Evolutionary conservation across 768 basidiomycete genomes (phyloP).

Genomic region (Leccinum olivaceopallidum): DNA sequence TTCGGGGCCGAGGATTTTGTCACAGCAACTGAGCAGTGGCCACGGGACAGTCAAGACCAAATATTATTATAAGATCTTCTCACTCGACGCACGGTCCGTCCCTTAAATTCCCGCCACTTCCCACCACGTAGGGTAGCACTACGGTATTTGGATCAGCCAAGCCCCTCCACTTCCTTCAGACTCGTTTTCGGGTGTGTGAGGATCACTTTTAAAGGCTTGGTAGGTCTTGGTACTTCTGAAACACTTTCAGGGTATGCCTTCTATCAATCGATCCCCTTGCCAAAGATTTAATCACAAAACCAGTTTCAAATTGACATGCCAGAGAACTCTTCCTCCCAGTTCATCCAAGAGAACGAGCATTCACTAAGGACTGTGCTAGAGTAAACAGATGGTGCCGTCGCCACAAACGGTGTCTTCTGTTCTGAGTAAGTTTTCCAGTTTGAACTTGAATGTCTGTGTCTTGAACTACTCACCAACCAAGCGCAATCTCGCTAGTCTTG

Average conservation of each 20-base stretch:
- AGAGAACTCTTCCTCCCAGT: background rate
- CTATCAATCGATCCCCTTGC: constrained; percentile 1
- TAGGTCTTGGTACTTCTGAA: constrained; percentile 1
- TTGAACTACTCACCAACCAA: background rate
- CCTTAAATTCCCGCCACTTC: background rate
- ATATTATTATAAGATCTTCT: background rate
- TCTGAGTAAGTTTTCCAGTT: constrained; percentile 16
- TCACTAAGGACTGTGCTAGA: background rate
- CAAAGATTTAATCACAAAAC: background rate
- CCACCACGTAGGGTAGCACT: background rate
- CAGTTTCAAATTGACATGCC: background rate
- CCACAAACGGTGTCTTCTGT: constrained; percentile 18
- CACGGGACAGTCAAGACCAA: background rate
- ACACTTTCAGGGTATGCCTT: background rate
- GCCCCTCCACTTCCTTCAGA: background rate
- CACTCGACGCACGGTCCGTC: background rate
- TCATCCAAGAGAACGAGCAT: background rate
- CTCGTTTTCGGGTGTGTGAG: background rate
- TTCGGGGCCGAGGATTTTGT: too few relatives aligned
- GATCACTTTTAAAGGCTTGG: background rate
- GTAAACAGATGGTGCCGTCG: constrained; percentile 9
- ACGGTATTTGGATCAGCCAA: background rate
- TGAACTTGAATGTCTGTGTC: background rate
- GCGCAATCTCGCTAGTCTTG: constrained; percentile 12
- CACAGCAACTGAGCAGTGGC: too few relatives aligned